Evolutionary conservation across 345 rosid genomes (phyloP), one percentile per base, ranked within the genome.

Genomic region (Salix caprea): DNA sequence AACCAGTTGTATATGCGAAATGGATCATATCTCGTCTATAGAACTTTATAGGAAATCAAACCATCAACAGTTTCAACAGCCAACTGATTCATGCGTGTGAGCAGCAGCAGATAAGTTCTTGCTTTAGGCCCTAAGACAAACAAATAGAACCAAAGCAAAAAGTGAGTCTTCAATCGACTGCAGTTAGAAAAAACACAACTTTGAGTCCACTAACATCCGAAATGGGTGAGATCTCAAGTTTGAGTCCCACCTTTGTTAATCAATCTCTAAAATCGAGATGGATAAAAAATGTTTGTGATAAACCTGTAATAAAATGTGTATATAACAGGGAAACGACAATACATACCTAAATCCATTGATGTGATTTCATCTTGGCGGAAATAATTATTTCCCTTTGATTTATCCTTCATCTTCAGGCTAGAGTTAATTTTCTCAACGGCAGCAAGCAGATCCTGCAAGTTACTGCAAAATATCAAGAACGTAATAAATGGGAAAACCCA

Each of bases 351-450:
- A 58, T 80, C 87, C 79, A 94, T 72, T 12, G 92, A 85, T 32
- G 84, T 81, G 60, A 94, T 89, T 81, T 92, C 98, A 24, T 92
- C 91, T 72, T 87, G 91, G 7, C 75, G 83, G 83, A 92, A 84
- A 80, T 85, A 83, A 74, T 58, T 78, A 18, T 37, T 73, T 74
- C 86, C 91, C 46, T 81, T 78, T 44, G 76, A 66, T 58, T 81
- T 77, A 58, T 78, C 85, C 85, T 87, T 91, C 81, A 77, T 71
- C 72, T 83, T 78, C 75, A 92, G 86, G 80, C 79, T 78, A 16
- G 80, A 76, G 83, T 90, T 92, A 70, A 91, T 87, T 85, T 90
- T 92, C 82, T 88, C 87, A 68, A 88, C 89, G 54, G 97, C 97
- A 69, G 78, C 76, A 36, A 87, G 79, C 83, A 94, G 79, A 82